Evolutionary conservation across 371 early-diverging fungal species (phyloP).

Genomic region (Batkoa obscura): DNA sequence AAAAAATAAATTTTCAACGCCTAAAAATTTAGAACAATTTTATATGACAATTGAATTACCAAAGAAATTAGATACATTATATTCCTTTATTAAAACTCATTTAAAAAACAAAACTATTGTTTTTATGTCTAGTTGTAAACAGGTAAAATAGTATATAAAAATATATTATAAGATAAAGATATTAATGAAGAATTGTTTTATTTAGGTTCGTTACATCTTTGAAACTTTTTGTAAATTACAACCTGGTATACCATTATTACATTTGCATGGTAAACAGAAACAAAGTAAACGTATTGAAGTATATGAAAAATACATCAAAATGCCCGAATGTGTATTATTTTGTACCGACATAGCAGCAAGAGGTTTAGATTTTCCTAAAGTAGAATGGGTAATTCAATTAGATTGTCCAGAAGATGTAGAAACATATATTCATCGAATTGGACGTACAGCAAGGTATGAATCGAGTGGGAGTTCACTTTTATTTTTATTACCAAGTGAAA

Average conservation of each 20-base stretch:
- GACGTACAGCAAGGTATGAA: conserved; percentile 91
- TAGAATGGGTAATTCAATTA: conserved; percentile 94
- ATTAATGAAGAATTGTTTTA: background rate
- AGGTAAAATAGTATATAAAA: too few species aligned
- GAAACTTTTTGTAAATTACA: conserved; percentile 88
- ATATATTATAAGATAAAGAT: too few species aligned
- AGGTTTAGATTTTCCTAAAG: conserved; percentile 96
- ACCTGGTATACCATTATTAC: conserved; percentile 77
- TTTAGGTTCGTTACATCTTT: conserved; percentile 63
- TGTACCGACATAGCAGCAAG: conserved; percentile 95
- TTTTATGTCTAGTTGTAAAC: conserved; percentile 81
- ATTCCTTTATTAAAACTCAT: conserved; percentile 82
- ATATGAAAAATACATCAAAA: conserved; percentile 62
- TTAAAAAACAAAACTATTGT: conserved; percentile 62
- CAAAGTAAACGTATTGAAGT: conserved; percentile 81
- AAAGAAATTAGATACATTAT: conserved; percentile 78
- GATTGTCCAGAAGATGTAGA: conserved; percentile 94
- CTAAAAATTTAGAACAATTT: conserved; percentile 57
- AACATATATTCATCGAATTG: conserved; percentile 96
- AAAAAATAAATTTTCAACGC: conserved; percentile 59
- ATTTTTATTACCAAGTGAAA: conserved; percentile 74
- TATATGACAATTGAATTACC: conserved; percentile 64
- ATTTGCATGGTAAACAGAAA: conserved; percentile 91
- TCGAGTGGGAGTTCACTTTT: conserved; percentile 69
- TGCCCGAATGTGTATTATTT: conserved; percentile 55